phyloP scores from a whole-genome alignment of 73 alveolate species.

The Tetrahymena malaccensis region DNA sequence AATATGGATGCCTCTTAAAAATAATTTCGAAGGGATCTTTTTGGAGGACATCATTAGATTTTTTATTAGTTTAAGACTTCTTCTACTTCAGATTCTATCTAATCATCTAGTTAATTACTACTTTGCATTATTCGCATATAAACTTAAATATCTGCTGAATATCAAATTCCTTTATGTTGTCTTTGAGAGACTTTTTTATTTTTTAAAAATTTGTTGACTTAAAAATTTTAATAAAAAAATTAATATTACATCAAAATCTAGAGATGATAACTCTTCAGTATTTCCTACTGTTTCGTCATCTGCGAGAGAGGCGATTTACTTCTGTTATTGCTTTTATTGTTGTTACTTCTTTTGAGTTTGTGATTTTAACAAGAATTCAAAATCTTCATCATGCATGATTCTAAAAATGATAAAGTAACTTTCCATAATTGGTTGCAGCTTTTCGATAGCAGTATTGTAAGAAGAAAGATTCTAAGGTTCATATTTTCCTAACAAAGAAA shows the following conservation, averaged over 20 bases:
- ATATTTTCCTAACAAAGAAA: background rate
- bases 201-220: background rate
- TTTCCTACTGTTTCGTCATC: background rate
- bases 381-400: background rate
- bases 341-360: background rate
- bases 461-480: background rate
- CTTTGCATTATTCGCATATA: background rate
- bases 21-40: constrained; percentile 25
- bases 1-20: constrained; percentile 4
- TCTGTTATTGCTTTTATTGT: background rate
- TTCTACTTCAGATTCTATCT: background rate
- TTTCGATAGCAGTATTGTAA: background rate
- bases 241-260: background rate
- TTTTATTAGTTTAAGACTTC: background rate
- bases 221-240: background rate
- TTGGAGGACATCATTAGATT: background rate
- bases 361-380: background rate
- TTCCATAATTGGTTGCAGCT: background rate
- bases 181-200: background rate
- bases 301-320: background rate
- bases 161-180: background rate
- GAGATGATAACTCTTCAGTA: background rate
- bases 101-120: background rate
- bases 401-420: background rate
- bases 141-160: background rate